These are phyloP conservation scores for thale cress (Arabidopsis thaliana) DNA, from an alignment of 345 rosid species.

Conservation along the genomic window DNA sequence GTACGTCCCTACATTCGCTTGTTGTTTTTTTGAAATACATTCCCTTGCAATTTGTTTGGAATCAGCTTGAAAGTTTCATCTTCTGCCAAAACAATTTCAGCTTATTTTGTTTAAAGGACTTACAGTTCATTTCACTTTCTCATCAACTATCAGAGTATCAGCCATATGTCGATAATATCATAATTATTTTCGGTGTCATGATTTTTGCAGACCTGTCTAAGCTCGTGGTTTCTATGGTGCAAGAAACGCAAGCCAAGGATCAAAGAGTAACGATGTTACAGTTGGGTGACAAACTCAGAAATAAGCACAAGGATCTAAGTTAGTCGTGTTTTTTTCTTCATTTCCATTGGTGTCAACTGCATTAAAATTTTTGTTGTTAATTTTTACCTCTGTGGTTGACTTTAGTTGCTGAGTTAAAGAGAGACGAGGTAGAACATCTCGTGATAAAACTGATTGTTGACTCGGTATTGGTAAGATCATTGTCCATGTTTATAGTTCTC, in stretches of 20 bases:
- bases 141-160: not conserved
- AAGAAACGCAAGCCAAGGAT: conserved; percentile 68
- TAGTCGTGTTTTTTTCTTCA: conserved; percentile 11
- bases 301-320: conserved; percentile 80
- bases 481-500: conserved; percentile 12
- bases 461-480: conserved; percentile 67
- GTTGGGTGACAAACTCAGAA: conserved; percentile 84
- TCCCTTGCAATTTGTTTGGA: conserved; percentile 13
- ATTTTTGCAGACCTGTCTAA: conserved; percentile 64
- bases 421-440: conserved; percentile 79
- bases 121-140: not conserved
- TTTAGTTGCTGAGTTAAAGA: conserved; percentile 68
- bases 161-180: not conserved
- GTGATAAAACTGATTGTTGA: conserved; percentile 70
- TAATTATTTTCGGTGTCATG: not conserved
- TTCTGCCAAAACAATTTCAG: not conserved
- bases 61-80: not conserved
- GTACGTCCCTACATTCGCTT: conserved; percentile 52
- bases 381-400: conserved; percentile 3
- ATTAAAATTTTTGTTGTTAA: conserved; percentile 17
- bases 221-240: conserved; percentile 72
- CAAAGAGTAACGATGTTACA: conserved; percentile 89
- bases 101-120: not conserved
- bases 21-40: not conserved
- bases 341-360: conserved; percentile 12